Evolutionary conservation across 371 early-diverging fungal species (phyloP).

Genomic region (Rhizomucor pusillus): DNA sequence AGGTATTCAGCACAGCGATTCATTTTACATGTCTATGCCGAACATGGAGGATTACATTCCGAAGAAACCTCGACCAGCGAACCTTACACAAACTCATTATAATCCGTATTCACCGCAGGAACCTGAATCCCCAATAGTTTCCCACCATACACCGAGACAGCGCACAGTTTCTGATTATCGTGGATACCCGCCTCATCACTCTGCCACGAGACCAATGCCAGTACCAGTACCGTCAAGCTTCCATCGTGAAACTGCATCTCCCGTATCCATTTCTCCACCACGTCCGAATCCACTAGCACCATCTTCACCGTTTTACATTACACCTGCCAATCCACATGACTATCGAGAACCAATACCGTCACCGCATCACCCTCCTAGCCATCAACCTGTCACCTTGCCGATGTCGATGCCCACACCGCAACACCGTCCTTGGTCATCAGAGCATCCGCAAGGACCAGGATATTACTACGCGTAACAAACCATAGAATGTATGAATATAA

Average conservation of each 20-base stretch:
- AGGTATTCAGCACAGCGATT: neutral
- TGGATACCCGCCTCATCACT: neutral
- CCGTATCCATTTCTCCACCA: too few relatives aligned
- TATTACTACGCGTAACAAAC: neutral
- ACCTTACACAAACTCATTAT: neutral
- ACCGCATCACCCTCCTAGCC: constrained; percentile 1
- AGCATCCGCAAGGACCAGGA: too few relatives aligned
- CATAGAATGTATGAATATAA: neutral
- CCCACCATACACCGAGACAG: neutral
- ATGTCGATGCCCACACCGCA: constrained; percentile 4
- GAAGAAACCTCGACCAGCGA: neutral
- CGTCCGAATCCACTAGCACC: neutral
- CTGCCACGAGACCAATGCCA: neutral
- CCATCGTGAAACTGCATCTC: too few relatives aligned
- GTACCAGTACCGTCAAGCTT: neutral
- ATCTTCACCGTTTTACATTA: neutral
- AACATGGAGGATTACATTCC: constrained; percentile 2
- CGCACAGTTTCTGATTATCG: neutral
- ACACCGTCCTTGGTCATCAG: too few relatives aligned
- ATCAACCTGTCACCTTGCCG: neutral
- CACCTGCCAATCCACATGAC: neutral
- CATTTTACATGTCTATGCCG: constrained; percentile 1
- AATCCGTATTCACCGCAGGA: neutral
- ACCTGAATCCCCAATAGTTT: neutral
- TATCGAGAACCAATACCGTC: neutral